Percentiles rank a stretch among this genome's conserved stretches.
These are phyloP conservation scores for Symbiodinium natans DNA, from an alignment of 73 alveolate species.

Conservation along the genomic window DNA sequence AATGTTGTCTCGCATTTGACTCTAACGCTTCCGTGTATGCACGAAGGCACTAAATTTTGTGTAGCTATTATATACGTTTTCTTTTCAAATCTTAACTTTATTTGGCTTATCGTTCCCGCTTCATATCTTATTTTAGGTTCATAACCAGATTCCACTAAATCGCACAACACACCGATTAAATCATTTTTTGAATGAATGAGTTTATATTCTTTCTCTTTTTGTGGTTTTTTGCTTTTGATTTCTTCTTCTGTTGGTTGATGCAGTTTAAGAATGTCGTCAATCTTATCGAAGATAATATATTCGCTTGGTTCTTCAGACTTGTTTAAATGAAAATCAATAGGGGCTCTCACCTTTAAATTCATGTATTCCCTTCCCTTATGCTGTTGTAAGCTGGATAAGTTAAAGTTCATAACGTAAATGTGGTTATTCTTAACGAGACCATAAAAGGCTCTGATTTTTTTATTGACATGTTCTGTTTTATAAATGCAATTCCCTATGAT, in stretches of 20 bases:
- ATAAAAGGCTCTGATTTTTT: background rate
- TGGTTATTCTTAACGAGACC: background rate
- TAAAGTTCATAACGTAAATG: background rate
- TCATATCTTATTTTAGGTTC: slow-evolving; percentile 31
- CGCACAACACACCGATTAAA: background rate
- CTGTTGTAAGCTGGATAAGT: slow-evolving; percentile 22
- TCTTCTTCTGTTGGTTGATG: background rate
- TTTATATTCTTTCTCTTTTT: background rate
- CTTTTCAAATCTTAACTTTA: background rate
- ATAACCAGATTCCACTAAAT: background rate
- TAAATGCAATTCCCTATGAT: background rate
- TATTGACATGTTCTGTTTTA: background rate
- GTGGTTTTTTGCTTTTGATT: background rate
- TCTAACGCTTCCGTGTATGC: slow-evolving; percentile 22
- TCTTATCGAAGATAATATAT: background rate
- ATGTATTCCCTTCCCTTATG: background rate
- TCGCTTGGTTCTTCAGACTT: background rate
- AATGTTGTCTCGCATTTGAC: slow-evolving; percentile 29
- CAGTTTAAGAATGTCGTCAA: background rate
- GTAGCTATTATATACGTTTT: background rate
- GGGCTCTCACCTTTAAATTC: background rate
- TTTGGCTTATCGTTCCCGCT: slow-evolving; percentile 12
- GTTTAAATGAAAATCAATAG: background rate
- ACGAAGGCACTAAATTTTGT: background rate
- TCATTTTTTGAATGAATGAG: background rate